Evolutionary conservation across 2,329 filamentous ascomycete genomes (phyloP), one percentile per base, ranked within the genome.

Genomic region (Arachnomyces sp.): DNA sequence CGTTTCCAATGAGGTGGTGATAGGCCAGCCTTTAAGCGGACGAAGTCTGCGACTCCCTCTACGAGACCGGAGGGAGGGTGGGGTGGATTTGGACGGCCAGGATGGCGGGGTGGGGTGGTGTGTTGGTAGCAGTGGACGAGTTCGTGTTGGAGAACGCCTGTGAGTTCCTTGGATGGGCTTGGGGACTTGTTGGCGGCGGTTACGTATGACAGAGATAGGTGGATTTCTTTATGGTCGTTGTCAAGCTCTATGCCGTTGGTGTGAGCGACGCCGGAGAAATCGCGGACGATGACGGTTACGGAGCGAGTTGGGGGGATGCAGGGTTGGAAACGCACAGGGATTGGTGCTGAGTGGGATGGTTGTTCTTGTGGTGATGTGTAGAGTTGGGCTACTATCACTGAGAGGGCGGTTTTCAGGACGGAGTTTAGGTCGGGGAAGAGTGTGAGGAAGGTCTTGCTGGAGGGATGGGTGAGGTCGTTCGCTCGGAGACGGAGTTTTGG

Each of bases 91-190:
- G 15, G 31, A n/a, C 43, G 36, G 6, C 17, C 35, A 2, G 67
- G 62, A 32, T 78, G 66, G 3, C 63, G 66, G 0, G 67, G 69
- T 7, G 62, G 67, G 2, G 72, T 83, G 52, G 86, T 82, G 63
- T 86, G 84, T 62, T 96, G 90, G 66, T 84, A 93, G 65, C 88
- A 95, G 67, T 96, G 92, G 11, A 96, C 90, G 46, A 95, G 81
- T 65, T 96, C 90, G 59, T 96, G 90, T 1, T 84, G 83, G 14
- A 96, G 62, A 1, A 96, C 88, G 31, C 92, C 92, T 13, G 77
- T 67, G 44, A 95, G 78, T 66, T 96, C 87, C 30, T 62, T 46
- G 54, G 62, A 29, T 45, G 60, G 53, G 33, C 61, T 51, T 6
- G 46, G 16, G 13, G 51, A 37, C 14, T n/a, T 33, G 21, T 25